phyloP scores from a whole-genome alignment of 345 rosid species.

The Arabidopsis suecica region DNA sequence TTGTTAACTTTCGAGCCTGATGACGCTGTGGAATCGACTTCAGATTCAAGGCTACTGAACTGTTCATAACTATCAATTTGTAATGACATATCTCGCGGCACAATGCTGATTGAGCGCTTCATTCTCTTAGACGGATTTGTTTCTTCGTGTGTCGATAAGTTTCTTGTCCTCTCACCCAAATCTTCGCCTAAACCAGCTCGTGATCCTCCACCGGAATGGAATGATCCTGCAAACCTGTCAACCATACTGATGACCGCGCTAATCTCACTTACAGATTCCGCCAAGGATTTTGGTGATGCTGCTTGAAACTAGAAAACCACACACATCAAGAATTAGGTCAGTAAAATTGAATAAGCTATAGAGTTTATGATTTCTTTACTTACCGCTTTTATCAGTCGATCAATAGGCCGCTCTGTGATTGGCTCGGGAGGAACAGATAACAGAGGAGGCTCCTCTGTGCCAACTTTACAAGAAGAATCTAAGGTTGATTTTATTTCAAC shows the following conservation, averaged over 20 bases:
- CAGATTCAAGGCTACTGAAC: slow-evolving; percentile 64
- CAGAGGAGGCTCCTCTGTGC: slow-evolving; percentile 60
- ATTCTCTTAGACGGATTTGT: slow-evolving; percentile 60
- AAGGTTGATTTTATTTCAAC: no score
- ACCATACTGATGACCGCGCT: slow-evolving; percentile 74
- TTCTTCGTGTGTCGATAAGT: slow-evolving; percentile 61
- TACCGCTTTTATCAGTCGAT: slow-evolving; percentile 77
- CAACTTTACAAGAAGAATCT: not conserved
- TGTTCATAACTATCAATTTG: slow-evolving; percentile 65
- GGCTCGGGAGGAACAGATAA: slow-evolving; percentile 67
- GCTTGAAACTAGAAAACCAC: slow-evolving; percentile 61
- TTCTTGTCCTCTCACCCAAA: slow-evolving; percentile 76
- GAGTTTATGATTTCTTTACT: slow-evolving; percentile 36
- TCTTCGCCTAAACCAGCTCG: slow-evolving; percentile 81
- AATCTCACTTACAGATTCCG: slow-evolving; percentile 71
- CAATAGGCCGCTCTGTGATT: slow-evolving; percentile 73
- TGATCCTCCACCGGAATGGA: slow-evolving; percentile 71
- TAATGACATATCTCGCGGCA: slow-evolving; percentile 64
- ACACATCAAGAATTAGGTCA: slow-evolving; percentile 15
- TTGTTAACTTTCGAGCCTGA: slow-evolving; percentile 64
- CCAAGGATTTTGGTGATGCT: slow-evolving; percentile 58
- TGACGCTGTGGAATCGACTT: slow-evolving; percentile 77
- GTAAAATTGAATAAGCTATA: slow-evolving; percentile 1
- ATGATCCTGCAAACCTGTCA: slow-evolving; percentile 76
- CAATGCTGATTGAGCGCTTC: slow-evolving; percentile 66